Conservation (phyloP, 306 rosid species). For the Vicia sativa region DNA sequence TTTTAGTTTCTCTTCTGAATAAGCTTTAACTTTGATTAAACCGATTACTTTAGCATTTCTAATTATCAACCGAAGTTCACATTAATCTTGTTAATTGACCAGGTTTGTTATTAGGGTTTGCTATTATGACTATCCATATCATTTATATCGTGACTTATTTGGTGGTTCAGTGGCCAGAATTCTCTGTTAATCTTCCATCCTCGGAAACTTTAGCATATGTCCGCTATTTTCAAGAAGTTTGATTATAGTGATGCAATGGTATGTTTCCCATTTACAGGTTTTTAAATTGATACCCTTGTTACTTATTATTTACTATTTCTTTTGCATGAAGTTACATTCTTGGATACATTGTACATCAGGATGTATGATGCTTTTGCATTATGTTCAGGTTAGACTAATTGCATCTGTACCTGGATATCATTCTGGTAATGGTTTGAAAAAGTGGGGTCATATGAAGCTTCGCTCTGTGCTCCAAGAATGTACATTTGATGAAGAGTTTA, state of each 20-base stretch:
- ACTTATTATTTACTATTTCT: constrained; percentile 20
- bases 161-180: constrained; percentile 79
- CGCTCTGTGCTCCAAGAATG: constrained; percentile 83
- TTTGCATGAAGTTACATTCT: neutral
- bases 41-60: constrained; percentile 17
- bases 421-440: constrained; percentile 67
- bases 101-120: constrained; percentile 26
- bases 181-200: constrained; percentile 64
- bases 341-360: constrained; percentile 19
- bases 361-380: constrained; percentile 34
- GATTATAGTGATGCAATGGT: constrained; percentile 84
- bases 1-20: constrained; percentile 2
- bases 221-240: constrained; percentile 86
- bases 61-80: constrained; percentile 25
- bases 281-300: constrained; percentile 29
- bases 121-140: constrained; percentile 30
- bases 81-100: constrained; percentile 27
- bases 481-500: constrained; percentile 73
- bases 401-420: constrained; percentile 99
- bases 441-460: constrained; percentile 97
- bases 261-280: constrained; percentile 31
- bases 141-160: constrained; percentile 31
- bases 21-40: constrained; percentile 10
- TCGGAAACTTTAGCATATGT: constrained; percentile 66
- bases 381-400: constrained; percentile 81